These are phyloP conservation scores for Lasiodiplodia citricola DNA, from an alignment of 2,329 filamentous ascomycete genomes.

Conservation along the genomic window DNA sequence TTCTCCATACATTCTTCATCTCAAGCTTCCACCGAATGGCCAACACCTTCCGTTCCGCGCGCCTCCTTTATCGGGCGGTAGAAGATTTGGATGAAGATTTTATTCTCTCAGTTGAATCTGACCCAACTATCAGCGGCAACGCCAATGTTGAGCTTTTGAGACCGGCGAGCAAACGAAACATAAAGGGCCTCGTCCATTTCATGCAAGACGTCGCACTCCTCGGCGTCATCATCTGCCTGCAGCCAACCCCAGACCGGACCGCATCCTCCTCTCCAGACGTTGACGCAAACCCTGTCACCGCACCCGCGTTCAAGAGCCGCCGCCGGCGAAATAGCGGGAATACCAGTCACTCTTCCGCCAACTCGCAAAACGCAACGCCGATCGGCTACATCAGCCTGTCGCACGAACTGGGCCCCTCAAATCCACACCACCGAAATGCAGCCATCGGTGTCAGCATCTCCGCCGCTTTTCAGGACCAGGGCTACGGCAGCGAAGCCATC, in stretches of 20 bases:
- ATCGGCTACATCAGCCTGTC: conserved; percentile 16
- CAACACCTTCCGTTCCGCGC: conserved; percentile 4
- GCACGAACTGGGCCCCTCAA: conserved; percentile 2
- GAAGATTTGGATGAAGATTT: conserved; percentile 8
- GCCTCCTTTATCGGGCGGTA: conserved; percentile 15
- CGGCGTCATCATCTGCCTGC: conserved; percentile 19
- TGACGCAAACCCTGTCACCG: background rate
- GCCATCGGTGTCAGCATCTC: conserved; percentile 49
- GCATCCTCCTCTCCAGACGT: background rate
- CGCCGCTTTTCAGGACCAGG: conserved; percentile 42
- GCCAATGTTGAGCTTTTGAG: conserved; percentile 6
- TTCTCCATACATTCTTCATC: background rate
- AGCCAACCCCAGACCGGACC: background rate
- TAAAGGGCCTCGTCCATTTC: background rate
- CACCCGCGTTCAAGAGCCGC: background rate
- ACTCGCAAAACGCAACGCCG: background rate
- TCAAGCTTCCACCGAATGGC: background rate
- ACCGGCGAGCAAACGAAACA: conserved; percentile 4
- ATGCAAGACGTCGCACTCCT: conserved; percentile 1
- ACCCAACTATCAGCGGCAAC: background rate
- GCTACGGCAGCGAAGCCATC: conserved; percentile 56
- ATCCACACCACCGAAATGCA: conserved; percentile 49
- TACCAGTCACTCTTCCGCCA: background rate
- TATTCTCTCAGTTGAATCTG: conserved; percentile 5
- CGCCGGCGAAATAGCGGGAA: no score